Evolutionary conservation across 768 basidiomycete species (phyloP), one percentile per base, ranked within the genome.

Genomic region (Amanita jacksonii): DNA sequence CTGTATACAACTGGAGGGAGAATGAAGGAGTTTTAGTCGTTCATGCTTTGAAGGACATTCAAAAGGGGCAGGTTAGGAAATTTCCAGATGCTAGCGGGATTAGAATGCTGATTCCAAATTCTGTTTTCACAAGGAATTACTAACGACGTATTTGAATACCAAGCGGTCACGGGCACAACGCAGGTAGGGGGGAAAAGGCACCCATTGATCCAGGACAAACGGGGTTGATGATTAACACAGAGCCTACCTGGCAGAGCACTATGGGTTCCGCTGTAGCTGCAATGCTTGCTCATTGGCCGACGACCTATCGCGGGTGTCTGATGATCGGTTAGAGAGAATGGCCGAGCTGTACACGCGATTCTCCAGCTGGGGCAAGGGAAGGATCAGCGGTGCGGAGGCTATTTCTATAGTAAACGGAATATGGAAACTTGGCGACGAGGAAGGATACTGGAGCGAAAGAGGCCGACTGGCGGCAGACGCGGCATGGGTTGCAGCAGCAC

Each of bases 371-470:
- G 70, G 65, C 2, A 53, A 54, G 10, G 53, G 62, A 4, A 42
- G 47, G 4, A 69, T 81, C 16, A 62, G 57, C 30, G 79, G 77
- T 5, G 45, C 40, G 2, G 67, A 79, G 43, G 79, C 79, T 3
- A 65, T 76, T 48, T 57, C 62, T 9, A 51, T 66, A 3, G 72
- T 70, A 25, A 62, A 65, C 41, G 54, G 64, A 41, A 79, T 81
- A 18, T 83, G 79, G 80, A 48, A 59, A 8, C 45, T 79, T 5
- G 79, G 73, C 24, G 72, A 76, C 27, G 66, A 73, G 50, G 81
- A 83, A 60, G 77, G 76, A 0, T 82, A 83, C 52, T 72, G 68
- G 67, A 80, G 78, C 53, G 80, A 78, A 59, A 64, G 79, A 30
- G 81, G 80, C 8, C 62, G 69, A 49, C 62, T 82, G 3, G 79